Evolutionary conservation across 2,329 filamentous ascomycete species (phyloP).

Genomic region (Colletotrichum aenigma): DNA sequence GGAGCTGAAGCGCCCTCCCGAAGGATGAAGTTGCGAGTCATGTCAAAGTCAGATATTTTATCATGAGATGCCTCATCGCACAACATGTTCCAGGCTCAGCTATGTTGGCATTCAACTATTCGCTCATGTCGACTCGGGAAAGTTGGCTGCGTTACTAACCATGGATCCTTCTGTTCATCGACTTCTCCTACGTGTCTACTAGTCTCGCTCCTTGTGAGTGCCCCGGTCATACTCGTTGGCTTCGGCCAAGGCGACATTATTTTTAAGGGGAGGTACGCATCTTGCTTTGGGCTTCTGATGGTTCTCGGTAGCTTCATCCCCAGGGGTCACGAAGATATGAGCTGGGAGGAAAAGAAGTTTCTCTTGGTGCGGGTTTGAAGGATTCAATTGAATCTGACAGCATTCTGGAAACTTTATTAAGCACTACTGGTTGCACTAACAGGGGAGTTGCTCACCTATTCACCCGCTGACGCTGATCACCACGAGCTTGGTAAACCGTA

Average conservation of each 20-base stretch:
- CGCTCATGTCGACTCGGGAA: background rate
- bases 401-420: background rate
- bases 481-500: background rate
- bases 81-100: background rate
- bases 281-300: background rate
- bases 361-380: background rate
- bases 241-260: background rate
- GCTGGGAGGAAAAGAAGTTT: background rate
- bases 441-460: background rate
- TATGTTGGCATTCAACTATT: background rate
- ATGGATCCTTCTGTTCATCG: background rate
- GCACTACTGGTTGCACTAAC: background rate
- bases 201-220: background rate
- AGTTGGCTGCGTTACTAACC: background rate
- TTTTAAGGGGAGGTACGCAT: background rate
- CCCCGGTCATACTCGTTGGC: background rate
- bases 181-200: background rate
- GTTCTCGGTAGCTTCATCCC: background rate
- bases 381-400: background rate
- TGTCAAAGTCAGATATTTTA: background rate
- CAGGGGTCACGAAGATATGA: background rate
- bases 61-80: background rate
- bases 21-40: background rate
- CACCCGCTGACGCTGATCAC: background rate
- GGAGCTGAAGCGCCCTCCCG: background rate